Conservation (phyloP, 176 grass and related monocot genomes). For the Tillandsia fasciculata region DNA sequence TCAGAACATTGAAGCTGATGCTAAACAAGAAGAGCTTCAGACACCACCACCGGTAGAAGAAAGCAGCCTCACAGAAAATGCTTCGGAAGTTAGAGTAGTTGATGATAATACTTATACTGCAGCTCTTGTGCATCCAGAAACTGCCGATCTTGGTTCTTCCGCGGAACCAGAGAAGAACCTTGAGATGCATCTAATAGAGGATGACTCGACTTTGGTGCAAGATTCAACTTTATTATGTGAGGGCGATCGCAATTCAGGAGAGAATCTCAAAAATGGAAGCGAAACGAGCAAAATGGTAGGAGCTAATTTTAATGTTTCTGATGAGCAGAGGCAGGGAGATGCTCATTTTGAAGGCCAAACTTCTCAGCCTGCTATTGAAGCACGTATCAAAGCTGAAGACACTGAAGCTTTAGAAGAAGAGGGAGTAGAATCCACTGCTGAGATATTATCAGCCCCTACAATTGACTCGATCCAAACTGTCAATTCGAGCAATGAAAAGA, state of each 20-base stretch:
- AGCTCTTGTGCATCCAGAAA: constrained; percentile 10
- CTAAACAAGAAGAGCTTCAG: background rate
- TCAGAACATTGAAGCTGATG: constrained; percentile 3
- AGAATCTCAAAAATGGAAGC: too few species aligned
- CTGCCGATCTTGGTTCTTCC: background rate
- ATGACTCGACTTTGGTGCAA: background rate
- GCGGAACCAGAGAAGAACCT: background rate
- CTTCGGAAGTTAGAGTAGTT: background rate
- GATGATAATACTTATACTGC: background rate
- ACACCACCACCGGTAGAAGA: background rate
- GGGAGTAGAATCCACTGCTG: background rate
- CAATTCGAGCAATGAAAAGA: constrained; percentile 12
- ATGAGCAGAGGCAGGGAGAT: background rate
- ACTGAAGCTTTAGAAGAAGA: background rate
- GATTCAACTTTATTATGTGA: too few species aligned
- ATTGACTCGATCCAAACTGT: too few species aligned
- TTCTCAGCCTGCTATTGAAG: background rate
- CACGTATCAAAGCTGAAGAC: background rate
- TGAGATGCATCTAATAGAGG: background rate
- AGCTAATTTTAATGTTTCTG: too few species aligned
- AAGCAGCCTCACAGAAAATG: background rate
- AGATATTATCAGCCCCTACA: background rate
- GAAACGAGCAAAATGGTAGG: too few species aligned
- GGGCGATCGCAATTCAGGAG: too few species aligned
- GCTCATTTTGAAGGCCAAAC: background rate